Base-by-base conservation (phyloP, 2,329 filamentous ascomycete species). In the Nannizziopsis arthrosporioides region DNA sequence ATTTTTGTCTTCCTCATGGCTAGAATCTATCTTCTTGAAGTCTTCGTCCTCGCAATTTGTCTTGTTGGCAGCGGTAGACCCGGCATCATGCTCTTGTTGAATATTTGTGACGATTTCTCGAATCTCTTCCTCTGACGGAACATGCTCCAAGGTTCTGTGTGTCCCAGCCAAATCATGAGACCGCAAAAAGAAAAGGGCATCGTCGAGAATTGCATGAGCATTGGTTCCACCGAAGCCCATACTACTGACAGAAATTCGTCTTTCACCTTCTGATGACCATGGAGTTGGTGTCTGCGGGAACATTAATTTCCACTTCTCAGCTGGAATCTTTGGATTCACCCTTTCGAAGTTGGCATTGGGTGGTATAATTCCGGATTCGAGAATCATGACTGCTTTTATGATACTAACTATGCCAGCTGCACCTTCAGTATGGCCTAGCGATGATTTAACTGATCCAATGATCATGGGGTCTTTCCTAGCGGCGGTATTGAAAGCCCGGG, bases 341-440 rank as follows among this genome's bases (percentile, higher is more conserved):
- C 38, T 49, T 1, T 51, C 15, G 41, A 61, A 61, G 22, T 54
- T 61, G 5, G 59, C 54, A 42, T 61, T 61, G 10, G 51, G 53
- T 0, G 60, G 59, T 3, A 63, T 59, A 5, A 37, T 39, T 2
- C 53, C 43, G 4, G 60, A 43, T 5, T 63, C 50, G 1, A 66
- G 55, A 57, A 63, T 62, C 15, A 64, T 32, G 30, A 65, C 31
- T 2, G 57, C 45, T 37, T 66, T 63, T 10, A 63, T 49, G 10
- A 66, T 40, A 0, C 56, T 54, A 1, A 59, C 55, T 11, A 64
- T 56, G 0, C 66, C 66, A 0, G 65, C 61, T 0, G 61, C 57
- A 0, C 56, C 53, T 48, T 67, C 65, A 0, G 55, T 53, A 49
- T 68, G 66, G 0, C 66, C 66, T 6, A 67, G 55, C 1, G 56